Evolutionary conservation across 2,329 filamentous ascomycete species (phyloP), one percentile per base, ranked within the genome.

Genomic region (Aureobasidium sp.): DNA sequence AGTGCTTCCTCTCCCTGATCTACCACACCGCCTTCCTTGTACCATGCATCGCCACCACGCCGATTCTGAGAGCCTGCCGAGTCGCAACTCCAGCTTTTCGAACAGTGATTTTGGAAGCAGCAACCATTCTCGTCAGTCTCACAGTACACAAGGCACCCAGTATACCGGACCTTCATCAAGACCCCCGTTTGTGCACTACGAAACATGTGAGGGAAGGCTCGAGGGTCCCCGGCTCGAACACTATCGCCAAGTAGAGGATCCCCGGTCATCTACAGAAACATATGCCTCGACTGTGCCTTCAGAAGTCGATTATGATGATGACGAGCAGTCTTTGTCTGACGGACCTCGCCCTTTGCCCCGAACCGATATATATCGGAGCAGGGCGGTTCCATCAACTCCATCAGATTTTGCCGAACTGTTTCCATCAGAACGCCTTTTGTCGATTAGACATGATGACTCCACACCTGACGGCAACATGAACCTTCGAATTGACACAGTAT

Each of bases 391-490:
- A 11, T 90, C 91, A 1, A 92, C 87, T 1, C 88, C 93, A 3
- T 81, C 87, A 63, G 87, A 92, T 67, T 97, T 97, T 72, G 87
- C 86, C 30, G 82, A 86, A 59, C 83, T 96, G 59, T 99, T 97
- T 73, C 93, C 94, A 11, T 95, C 92, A 9, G 83, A 87, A 67
- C 86, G 91, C 72, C 84, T 89, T 61, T 78, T 97, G 58, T 84
- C 85, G 39, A 91, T 99, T 70, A 86, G 89, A 32, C 93, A 97
- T 72, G 94, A 97, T 72, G 91, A 97, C 74, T 85, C 90, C 53
- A 94, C 91, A 0, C 76, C 87, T 4, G 93, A 99, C 72, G 93
- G 93, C 39, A 96, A 97, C 79, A 95, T 97, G 91, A 97, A 97
- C 72, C 81, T 99, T 62, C 87, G 92, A 36, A 82, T 97, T 63